A percentile compares a stretch with the other conserved stretches of the same genome.
Conservation (phyloP, 2,329 filamentous ascomycete genomes). For the Mollisiaceae sp. region DNA sequence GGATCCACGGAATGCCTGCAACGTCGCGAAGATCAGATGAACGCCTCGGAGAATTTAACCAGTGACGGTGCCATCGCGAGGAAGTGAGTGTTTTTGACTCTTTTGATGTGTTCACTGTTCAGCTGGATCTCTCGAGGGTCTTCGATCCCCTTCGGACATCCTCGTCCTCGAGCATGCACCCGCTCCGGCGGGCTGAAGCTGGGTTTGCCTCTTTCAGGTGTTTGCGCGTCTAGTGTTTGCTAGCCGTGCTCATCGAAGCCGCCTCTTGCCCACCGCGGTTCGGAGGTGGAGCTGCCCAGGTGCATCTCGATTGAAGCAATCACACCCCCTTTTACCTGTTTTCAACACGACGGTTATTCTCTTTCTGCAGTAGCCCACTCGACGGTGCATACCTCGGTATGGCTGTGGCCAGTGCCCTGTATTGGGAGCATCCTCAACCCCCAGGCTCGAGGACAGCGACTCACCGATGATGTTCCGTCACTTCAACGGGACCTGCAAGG, state of each 20-base stretch:
- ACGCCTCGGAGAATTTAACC: conserved; percentile 5
- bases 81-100: too few relatives aligned
- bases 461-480: too few relatives aligned
- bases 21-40: too few relatives aligned
- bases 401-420: too few relatives aligned
- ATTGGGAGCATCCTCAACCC: too few relatives aligned
- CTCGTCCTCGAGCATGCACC: background rate
- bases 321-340: background rate
- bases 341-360: background rate
- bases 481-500: too few relatives aligned
- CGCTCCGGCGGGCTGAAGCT: background rate
- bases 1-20: conserved; percentile 23
- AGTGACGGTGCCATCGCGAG: too few relatives aligned
- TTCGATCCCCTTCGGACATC: background rate
- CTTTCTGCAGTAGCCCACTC: background rate
- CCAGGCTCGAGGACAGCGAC: too few relatives aligned
- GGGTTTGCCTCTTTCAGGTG: background rate
- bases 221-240: background rate
- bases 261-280: background rate
- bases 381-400: background rate
- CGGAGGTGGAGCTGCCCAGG: background rate
- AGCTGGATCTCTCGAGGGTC: too few relatives aligned
- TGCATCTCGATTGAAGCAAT: background rate
- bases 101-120: too few relatives aligned
- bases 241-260: background rate